phyloP scores from a whole-genome alignment of 2,329 filamentous ascomycete species.

The Trichoderma oligosporum region DNA sequence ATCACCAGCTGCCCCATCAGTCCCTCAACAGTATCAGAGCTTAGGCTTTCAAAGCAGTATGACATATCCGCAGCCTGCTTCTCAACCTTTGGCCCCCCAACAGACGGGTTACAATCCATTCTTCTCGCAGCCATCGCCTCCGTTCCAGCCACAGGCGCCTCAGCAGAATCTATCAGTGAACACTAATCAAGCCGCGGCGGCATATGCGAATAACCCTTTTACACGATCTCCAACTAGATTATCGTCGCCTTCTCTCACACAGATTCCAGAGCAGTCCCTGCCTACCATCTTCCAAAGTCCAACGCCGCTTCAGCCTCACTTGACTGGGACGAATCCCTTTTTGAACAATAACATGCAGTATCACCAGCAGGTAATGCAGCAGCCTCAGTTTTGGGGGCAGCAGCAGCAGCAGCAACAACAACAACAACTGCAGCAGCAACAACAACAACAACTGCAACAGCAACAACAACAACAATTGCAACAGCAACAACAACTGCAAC shows the following conservation, averaged over 20 bases:
- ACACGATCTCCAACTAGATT: slow-evolving; percentile 48
- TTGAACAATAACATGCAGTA: slow-evolving; percentile 31
- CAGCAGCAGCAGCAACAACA: slow-evolving; percentile 23
- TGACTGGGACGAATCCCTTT: slow-evolving; percentile 38
- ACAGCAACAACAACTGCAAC: slow-evolving; percentile 26
- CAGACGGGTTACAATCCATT: slow-evolving; percentile 52
- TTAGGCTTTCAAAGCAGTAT: slow-evolving; percentile 42
- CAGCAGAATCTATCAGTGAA: slow-evolving; percentile 42
- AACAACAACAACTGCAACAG: slow-evolving; percentile 27
- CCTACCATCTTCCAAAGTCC: slow-evolving; percentile 39
- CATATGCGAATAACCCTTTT: slow-evolving; percentile 46
- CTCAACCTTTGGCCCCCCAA: slow-evolving; percentile 35
- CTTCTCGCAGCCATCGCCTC: slow-evolving; percentile 38
- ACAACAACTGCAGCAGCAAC: slow-evolving; percentile 27
- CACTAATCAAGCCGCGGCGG: slow-evolving; percentile 33
- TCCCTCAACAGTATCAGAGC: slow-evolving; percentile 39
- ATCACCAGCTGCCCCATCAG: slow-evolving; percentile 41
- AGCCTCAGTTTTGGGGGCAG: slow-evolving; percentile 31
- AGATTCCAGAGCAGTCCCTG: slow-evolving; percentile 52
- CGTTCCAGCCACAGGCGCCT: slow-evolving; percentile 31
- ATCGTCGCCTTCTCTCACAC: slow-evolving; percentile 47
- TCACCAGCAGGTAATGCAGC: slow-evolving; percentile 27
- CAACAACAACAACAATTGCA: slow-evolving; percentile 31
- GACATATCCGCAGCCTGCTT: slow-evolving; percentile 39
- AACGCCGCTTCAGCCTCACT: slow-evolving; percentile 30